Conservation (phyloP, 805 yeast genomes). For the Suhomyces sp. region DNA sequence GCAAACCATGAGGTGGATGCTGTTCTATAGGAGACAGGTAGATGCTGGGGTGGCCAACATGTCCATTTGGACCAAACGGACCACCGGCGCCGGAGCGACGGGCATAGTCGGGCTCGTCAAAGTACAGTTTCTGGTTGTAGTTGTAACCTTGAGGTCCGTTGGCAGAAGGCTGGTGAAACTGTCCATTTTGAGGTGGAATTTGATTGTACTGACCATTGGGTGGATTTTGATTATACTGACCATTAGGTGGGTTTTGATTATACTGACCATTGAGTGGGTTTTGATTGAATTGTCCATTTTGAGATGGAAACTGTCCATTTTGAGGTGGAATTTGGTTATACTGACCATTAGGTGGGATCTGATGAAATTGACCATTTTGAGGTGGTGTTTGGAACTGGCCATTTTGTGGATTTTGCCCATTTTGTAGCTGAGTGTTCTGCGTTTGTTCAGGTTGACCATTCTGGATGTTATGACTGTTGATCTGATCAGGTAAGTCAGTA, state of each 20-base stretch:
- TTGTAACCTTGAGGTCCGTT: neutral
- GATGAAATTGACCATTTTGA: neutral
- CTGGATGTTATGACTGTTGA: neutral
- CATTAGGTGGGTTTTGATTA: neutral
- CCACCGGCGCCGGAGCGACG: neutral
- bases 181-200: neutral
- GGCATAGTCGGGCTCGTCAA: neutral
- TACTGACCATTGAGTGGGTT: neutral
- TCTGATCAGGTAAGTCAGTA: neutral
- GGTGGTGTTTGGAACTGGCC: neutral
- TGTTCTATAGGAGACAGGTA: constrained; percentile 19
- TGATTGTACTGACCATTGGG: neutral
- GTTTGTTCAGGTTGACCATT: neutral
- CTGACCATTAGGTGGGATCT: neutral
- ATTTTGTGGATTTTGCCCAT: neutral
- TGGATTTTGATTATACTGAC: neutral
- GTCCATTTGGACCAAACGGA: constrained; percentile 1
- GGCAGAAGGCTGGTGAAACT: neutral
- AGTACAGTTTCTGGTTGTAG: neutral
- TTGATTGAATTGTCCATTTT: neutral
- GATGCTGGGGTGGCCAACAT: neutral
- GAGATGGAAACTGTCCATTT: neutral
- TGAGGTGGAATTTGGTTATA: neutral
- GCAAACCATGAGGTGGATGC: constrained; percentile 31
- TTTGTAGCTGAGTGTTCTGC: neutral